These are phyloP conservation scores for Aspergillus luchuensis DNA, from an alignment of 2,329 filamentous ascomycete genomes.

Conservation along the genomic window DNA sequence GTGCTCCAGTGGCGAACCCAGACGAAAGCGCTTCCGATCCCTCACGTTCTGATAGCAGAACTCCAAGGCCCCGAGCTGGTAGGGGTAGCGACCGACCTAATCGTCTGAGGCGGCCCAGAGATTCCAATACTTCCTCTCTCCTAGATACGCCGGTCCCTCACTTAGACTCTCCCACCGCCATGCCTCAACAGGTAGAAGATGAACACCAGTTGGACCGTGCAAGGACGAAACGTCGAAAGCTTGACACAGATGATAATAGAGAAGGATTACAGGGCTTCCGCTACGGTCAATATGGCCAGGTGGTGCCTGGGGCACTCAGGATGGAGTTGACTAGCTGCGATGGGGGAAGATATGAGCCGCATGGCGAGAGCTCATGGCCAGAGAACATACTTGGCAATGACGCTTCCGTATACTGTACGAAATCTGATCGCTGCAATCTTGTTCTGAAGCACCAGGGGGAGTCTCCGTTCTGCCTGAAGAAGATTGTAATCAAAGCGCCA, in stretches of 20 bases:
- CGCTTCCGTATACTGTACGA: slow-evolving; percentile 83
- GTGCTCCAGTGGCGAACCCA: slow-evolving; percentile 19
- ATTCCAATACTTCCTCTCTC: slow-evolving; percentile 24
- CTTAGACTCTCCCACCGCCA: slow-evolving; percentile 30
- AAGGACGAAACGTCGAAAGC: slow-evolving; percentile 66
- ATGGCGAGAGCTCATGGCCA: slow-evolving; percentile 61
- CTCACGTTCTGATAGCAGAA: slow-evolving; percentile 19
- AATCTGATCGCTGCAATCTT: slow-evolving; percentile 84
- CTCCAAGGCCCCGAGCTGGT: slow-evolving; percentile 24
- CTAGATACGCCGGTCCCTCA: slow-evolving; percentile 31
- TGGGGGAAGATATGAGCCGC: slow-evolving; percentile 66
- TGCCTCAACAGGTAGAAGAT: slow-evolving; percentile 28
- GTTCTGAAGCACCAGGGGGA: slow-evolving; percentile 78
- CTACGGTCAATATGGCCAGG: slow-evolving; percentile 86
- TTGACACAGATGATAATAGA: slow-evolving; percentile 63
- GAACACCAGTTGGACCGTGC: slow-evolving; percentile 47
- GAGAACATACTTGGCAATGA: slow-evolving; percentile 86
- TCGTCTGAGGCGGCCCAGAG: slow-evolving; percentile 17
- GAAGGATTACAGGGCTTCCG: slow-evolving; percentile 60
- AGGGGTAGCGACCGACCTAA: slow-evolving; percentile 23
- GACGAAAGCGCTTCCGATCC: slow-evolving; percentile 21
- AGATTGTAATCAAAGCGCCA: slow-evolving; percentile 85
- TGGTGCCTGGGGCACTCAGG: slow-evolving; percentile 75
- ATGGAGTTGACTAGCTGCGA: slow-evolving; percentile 93
- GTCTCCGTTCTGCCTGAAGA: slow-evolving; percentile 79